phyloP scores from a whole-genome alignment of 2,329 filamentous ascomycete species.

The Talaromyces sp. region DNA sequence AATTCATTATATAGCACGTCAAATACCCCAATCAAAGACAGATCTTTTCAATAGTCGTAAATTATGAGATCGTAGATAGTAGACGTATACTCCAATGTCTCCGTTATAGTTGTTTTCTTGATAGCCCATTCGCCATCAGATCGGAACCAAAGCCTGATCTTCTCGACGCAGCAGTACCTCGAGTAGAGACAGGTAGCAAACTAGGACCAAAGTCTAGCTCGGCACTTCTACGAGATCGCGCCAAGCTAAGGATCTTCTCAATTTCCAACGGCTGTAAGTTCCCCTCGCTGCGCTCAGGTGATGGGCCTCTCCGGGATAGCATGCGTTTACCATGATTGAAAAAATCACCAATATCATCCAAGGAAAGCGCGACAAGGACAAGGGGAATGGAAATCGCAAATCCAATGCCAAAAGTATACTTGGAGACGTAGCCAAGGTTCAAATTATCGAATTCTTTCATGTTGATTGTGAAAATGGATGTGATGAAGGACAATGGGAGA shows the following conservation, averaged over 20 bases:
- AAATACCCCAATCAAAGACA: no score
- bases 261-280: conserved; percentile 25
- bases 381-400: conserved; percentile 57
- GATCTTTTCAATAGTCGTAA: neutral
- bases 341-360: conserved; percentile 46
- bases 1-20: no score
- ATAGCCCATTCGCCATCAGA: conserved; percentile 10
- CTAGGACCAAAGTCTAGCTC: conserved; percentile 30
- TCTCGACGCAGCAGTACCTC: conserved; percentile 19
- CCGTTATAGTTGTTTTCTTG: conserved; percentile 6
- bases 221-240: conserved; percentile 25
- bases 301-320: conserved; percentile 18
- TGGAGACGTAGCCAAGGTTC: conserved; percentile 54
- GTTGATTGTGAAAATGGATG: conserved; percentile 59
- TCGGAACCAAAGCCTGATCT: conserved; percentile 11
- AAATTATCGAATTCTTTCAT: conserved; percentile 52
- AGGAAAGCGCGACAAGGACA: conserved; percentile 49
- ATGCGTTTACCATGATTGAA: conserved; percentile 30
- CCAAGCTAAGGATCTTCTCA: conserved; percentile 30
- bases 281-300: conserved; percentile 2
- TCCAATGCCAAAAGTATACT: conserved; percentile 60
- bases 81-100: neutral
- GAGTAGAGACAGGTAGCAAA: conserved; percentile 31
- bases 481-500: conserved; percentile 58
- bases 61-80: neutral